Conservation (phyloP, 495 filamentous ascomycete genomes). For the Neurospora sublineolata region DNA sequence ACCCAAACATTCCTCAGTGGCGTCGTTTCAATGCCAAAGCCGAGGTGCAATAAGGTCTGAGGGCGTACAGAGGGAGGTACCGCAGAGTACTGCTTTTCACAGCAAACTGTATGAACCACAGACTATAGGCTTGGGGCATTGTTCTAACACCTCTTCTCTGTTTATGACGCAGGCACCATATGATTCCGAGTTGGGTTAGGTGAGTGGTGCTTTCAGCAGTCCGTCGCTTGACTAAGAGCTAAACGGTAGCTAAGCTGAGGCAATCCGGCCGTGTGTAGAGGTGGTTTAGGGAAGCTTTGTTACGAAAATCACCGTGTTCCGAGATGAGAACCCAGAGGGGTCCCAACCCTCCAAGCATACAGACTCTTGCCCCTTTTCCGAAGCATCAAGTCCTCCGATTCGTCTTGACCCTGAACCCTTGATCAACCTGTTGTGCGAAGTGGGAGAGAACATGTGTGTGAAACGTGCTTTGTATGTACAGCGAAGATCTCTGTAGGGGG, state of each 20-base stretch:
- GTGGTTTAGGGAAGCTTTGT: neutral
- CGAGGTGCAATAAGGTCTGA: conserved; percentile 16
- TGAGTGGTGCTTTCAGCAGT: neutral
- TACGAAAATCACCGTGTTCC: neutral
- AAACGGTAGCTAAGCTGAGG: neutral
- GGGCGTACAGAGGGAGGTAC: conserved; percentile 3
- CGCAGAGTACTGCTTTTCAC: conserved; percentile 1
- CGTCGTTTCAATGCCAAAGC: conserved; percentile 22
- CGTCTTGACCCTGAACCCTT: neutral
- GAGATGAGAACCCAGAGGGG: neutral
- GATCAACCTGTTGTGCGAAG: neutral
- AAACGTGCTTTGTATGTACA: neutral
- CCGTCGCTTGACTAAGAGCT: neutral
- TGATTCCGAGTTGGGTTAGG: neutral
- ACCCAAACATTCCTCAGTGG: neutral
- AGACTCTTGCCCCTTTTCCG: neutral
- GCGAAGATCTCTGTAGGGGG: neutral
- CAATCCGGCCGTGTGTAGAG: neutral
- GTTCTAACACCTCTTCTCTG: neutral
- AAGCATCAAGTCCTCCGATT: neutral
- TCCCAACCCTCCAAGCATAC: neutral
- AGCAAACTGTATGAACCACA: neutral
- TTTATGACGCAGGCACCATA: neutral
- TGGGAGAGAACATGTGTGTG: neutral
- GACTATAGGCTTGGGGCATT: neutral